Conservation (phyloP, 257 asterid species). For the Perilla frutescens region DNA sequence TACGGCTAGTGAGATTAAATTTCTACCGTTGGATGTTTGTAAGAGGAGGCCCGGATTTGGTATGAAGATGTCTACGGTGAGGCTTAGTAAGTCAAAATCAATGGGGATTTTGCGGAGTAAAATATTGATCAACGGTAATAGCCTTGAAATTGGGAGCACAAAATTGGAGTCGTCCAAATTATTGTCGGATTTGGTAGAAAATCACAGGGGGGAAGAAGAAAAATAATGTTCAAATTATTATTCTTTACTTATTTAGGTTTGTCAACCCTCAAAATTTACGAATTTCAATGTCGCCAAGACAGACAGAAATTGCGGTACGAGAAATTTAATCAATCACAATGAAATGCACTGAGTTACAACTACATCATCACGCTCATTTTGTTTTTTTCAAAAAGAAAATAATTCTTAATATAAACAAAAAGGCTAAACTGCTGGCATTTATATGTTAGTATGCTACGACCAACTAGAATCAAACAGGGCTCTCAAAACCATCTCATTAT, state of each 20-base stretch:
- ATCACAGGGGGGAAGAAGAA: slow-evolving; percentile 25
- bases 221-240: background rate
- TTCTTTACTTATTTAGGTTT: background rate
- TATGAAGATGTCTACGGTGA: slow-evolving; percentile 57
- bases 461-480: too few relatives aligned
- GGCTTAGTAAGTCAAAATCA: slow-evolving; percentile 71
- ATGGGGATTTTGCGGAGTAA: slow-evolving; percentile 60
- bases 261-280: background rate
- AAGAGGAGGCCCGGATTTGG: slow-evolving; percentile 55
- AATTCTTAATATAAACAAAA: too few relatives aligned
- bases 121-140: slow-evolving; percentile 38
- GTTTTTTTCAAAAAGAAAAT: too few relatives aligned
- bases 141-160: slow-evolving; percentile 31
- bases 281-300: background rate
- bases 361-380: too few relatives aligned
- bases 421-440: too few relatives aligned
- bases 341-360: too few relatives aligned
- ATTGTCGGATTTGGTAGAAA: slow-evolving; percentile 42
- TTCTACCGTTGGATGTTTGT: slow-evolving; percentile 42
- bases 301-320: background rate
- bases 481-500: too few relatives aligned
- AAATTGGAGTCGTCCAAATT: slow-evolving; percentile 58
- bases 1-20: slow-evolving; percentile 54
- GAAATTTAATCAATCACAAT: too few relatives aligned
- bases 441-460: too few relatives aligned